phyloP scores from a whole-genome alignment of 2,329 filamentous ascomycete genomes.

The Grosmannia serpens region DNA sequence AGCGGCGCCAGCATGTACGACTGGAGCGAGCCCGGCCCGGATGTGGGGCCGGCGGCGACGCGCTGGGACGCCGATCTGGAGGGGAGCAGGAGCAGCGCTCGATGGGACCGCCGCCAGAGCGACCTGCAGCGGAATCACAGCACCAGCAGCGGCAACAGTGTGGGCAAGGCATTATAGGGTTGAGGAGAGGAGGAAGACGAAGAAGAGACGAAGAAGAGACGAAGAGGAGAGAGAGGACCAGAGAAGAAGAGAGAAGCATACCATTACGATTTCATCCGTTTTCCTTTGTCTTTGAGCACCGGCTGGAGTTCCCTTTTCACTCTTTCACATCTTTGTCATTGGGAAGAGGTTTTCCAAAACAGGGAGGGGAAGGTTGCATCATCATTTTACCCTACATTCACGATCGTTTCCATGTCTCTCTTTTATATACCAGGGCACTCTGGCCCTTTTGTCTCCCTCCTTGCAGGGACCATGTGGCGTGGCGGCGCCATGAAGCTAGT shows the following conservation, averaged over 20 bases:
- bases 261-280: not conserved
- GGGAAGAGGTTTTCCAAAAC: not conserved
- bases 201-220: not conserved
- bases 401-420: not conserved
- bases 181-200: not conserved
- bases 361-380: not conserved
- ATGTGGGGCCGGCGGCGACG: slow-evolving; percentile 31
- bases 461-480: not conserved
- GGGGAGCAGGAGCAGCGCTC: not conserved
- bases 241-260: not conserved
- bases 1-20: slow-evolving; percentile 35
- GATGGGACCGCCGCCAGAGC: not conserved
- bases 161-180: slow-evolving; percentile 11
- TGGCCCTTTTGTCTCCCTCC: not conserved
- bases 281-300: no score
- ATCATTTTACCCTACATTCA: not conserved
- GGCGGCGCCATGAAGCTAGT: not conserved
- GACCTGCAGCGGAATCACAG: slow-evolving; percentile 7
- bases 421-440: not conserved
- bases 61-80: slow-evolving; percentile 18
- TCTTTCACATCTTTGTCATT: not conserved
- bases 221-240: not conserved
- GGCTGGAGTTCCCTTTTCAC: not conserved
- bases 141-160: slow-evolving; percentile 9
- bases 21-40: slow-evolving; percentile 44